A percentile compares a stretch with the other conserved stretches of the same genome.
These are phyloP conservation scores for Aspergillus intermedius DNA, from an alignment of 2,329 filamentous ascomycete species.

Conservation along the genomic window DNA sequence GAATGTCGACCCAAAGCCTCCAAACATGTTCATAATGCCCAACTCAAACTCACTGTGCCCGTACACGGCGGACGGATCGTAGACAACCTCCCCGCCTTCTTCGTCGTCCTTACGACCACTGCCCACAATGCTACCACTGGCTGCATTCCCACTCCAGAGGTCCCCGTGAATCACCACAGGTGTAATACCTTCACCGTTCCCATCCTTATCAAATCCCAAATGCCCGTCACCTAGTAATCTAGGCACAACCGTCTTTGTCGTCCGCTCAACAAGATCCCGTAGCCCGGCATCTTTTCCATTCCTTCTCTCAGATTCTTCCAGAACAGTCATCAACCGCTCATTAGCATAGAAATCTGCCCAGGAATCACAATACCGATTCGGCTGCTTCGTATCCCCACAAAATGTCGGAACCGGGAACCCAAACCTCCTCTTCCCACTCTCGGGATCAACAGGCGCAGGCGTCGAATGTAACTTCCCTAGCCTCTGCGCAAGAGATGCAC, in stretches of 20 bases:
- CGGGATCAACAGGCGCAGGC: conserved; percentile 51
- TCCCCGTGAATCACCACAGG: conserved; percentile 86
- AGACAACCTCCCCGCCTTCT: conserved; percentile 66
- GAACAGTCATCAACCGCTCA: conserved; percentile 62
- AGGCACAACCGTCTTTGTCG: conserved; percentile 62
- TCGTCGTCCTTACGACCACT: conserved; percentile 30
- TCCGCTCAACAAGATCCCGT: conserved; percentile 56
- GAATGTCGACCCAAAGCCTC: conserved; percentile 68
- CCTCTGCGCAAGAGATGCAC: conserved; percentile 59
- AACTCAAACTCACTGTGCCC: conserved; percentile 85
- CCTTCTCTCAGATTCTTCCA: conserved; percentile 49
- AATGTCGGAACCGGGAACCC: conserved; percentile 82
- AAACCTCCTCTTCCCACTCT: conserved; percentile 50
- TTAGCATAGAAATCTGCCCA: conserved; percentile 87
- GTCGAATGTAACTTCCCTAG: conserved; percentile 73
- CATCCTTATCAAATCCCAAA: conserved; percentile 45
- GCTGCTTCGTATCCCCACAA: conserved; percentile 77
- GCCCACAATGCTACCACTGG: conserved; percentile 55
- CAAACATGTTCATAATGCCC: conserved; percentile 96
- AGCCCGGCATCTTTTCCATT: conserved; percentile 63
- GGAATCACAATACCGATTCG: conserved; percentile 63
- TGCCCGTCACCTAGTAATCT: conserved; percentile 64
- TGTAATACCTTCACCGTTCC: conserved; percentile 50
- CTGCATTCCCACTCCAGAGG: conserved; percentile 85
- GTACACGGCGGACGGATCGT: conserved; percentile 74